Conservation (phyloP, 2,329 filamentous ascomycete genomes). For the Periconia sp. region DNA sequence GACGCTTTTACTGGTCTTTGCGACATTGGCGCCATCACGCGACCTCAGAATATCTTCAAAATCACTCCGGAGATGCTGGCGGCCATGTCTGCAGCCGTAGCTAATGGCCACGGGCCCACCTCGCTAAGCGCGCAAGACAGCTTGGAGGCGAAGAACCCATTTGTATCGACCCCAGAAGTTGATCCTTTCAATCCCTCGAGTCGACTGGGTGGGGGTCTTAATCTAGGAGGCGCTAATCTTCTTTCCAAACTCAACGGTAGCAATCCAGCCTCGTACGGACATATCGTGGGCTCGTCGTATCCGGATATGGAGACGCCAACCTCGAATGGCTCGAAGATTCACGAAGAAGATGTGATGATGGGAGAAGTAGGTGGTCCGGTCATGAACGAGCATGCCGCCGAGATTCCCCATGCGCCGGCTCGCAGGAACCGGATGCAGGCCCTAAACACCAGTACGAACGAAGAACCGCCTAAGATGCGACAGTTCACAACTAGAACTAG, state of each 20-base stretch:
- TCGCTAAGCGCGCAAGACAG: constrained; percentile 22
- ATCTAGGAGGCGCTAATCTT: constrained; percentile 44
- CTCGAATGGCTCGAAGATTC: constrained; percentile 45
- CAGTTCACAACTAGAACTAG: constrained; percentile 48
- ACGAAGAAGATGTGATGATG: constrained; percentile 54
- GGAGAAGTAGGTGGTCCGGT: constrained; percentile 43
- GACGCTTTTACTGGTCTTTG: constrained; percentile 91
- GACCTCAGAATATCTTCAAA: constrained; percentile 86
- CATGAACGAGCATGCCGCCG: constrained; percentile 37
- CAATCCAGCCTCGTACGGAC: constrained; percentile 32
- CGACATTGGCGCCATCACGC: constrained; percentile 78
- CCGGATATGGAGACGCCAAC: constrained; percentile 56
- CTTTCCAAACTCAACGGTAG: constrained; percentile 53
- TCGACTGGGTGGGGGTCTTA: constrained; percentile 39
- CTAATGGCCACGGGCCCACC: constrained; percentile 24
- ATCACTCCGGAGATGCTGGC: constrained; percentile 68
- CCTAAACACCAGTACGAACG: constrained; percentile 37
- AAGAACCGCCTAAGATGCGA: constrained; percentile 47
- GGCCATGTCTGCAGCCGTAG: constrained; percentile 47
- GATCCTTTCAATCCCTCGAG: constrained; percentile 53
- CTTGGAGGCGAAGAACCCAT: constrained; percentile 33
- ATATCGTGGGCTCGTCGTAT: constrained; percentile 17
- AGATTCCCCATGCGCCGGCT: constrained; percentile 57
- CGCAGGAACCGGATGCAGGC: constrained; percentile 47
- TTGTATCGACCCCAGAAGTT: constrained; percentile 44